phyloP scores from a whole-genome alignment of 352 stramenopile genomes.

The Phytophthora multivora region DNA sequence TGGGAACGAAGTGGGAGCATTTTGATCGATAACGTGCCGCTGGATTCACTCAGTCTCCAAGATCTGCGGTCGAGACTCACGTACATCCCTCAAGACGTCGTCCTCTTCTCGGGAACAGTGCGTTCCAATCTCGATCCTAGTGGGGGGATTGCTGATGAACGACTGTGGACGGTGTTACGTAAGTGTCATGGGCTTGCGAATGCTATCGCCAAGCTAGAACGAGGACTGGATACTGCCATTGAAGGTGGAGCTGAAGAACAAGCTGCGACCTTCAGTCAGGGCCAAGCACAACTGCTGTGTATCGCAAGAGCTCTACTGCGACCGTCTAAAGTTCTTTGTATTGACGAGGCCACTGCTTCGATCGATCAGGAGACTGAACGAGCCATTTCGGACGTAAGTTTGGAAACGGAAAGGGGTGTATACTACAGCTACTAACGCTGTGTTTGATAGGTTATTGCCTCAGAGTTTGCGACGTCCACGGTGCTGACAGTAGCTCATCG shows the following conservation, averaged over 20 bases:
- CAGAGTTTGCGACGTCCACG: constrained; percentile 93
- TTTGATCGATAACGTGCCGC: constrained; percentile 73
- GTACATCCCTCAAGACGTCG: constrained; percentile 84
- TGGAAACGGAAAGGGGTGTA: too few relatives aligned
- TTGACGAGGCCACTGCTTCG: constrained; percentile 91
- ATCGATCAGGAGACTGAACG: constrained; percentile 91
- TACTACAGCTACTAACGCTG: too few relatives aligned
- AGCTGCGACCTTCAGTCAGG: constrained; percentile 63
- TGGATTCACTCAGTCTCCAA: constrained; percentile 61
- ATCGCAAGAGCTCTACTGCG: constrained; percentile 84
- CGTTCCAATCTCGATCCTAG: constrained; percentile 87
- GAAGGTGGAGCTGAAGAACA: constrained; percentile 43
- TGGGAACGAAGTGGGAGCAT: constrained; percentile 60
- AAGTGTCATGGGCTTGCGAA: constrained; percentile 53
- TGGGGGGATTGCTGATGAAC: constrained; percentile 41
- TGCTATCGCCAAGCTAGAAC: constrained; percentile 44
- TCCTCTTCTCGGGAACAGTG: constrained; percentile 84
- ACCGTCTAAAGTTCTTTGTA: constrained; percentile 93
- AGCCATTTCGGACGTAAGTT: constrained; percentile 66
- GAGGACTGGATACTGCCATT: constrained; percentile 58
- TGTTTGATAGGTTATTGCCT: constrained; percentile 76
- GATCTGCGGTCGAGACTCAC: constrained; percentile 73
- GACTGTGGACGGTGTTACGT: constrained; percentile 61
- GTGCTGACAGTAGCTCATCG: constrained; percentile 98
- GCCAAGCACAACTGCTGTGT: constrained; percentile 77